Evolutionary conservation across 1,284 basidiomycete species (phyloP), one percentile per base, ranked within the genome.

Genomic region (Irpex rosettiformis): DNA sequence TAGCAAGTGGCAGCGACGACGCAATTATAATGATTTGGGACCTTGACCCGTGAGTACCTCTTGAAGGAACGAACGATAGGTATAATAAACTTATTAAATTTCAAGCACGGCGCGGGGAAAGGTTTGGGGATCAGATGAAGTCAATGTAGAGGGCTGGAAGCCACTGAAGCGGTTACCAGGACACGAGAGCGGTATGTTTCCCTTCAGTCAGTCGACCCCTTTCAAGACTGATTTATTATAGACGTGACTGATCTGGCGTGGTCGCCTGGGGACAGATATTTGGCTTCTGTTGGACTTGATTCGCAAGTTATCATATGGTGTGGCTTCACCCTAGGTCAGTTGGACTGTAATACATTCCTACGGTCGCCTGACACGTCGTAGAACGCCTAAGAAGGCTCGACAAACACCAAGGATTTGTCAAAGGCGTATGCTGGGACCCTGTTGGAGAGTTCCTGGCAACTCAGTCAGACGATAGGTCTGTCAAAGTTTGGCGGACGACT

Each of bases 401-500:
- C 59, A 85, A 87, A 56, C 97, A 99, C 70, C 87, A 93, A 67
- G 96, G 96, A 4, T 98, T 98, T 71, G 95, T 99, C 65, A 99
- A 99, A 74, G 97, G 97, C 56, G 93, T 99, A 53, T 95, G 93
- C 67, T 99, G 96, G 86, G 97, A 99, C 74, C 96, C 97, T 1
- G 92, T 96, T 3, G 96, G 96, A 51, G 91, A 98, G 73, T 98
- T 89, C 70, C 84, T 99, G 55, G 95, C 95, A 5, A 97, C 95
- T n/a, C 87, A 96, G 73, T 96, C 94, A 11, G 96, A 98, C 72
- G 97, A 99, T 75, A 88, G 93, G 71, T 91, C 92, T 1, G 92
- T 98, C 63, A 96, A 96, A 69, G 91, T 99, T 52, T 99, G 97
- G 97, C 84, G 92, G 63, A 97, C 95, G 0, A 86, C 84, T 7